phyloP scores from a whole-genome alignment of 2,329 filamentous ascomycete genomes.

The Aspergillus intermedius region DNA sequence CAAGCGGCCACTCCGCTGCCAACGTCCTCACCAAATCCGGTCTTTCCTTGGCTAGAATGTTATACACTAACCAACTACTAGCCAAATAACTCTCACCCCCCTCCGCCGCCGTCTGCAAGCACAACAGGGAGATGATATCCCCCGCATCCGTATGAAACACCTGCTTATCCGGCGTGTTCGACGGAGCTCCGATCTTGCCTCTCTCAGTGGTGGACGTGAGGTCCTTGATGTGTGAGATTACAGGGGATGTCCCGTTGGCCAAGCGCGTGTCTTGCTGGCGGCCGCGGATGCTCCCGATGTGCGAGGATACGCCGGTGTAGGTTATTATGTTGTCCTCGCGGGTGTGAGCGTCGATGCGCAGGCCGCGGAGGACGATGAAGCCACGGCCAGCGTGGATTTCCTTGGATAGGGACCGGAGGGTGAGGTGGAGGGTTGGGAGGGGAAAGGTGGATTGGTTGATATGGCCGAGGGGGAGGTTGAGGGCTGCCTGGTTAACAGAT shows the following conservation, averaged over 20 bases:
- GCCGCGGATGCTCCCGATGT: slow-evolving; percentile 35
- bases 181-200: slow-evolving; percentile 13
- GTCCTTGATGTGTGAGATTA: slow-evolving; percentile 59
- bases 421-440: slow-evolving; percentile 28
- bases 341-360: slow-evolving; percentile 31
- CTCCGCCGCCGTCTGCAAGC: slow-evolving; percentile 38
- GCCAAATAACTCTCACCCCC: slow-evolving; percentile 49
- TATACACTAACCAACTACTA: slow-evolving; percentile 48
- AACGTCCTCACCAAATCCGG: slow-evolving; percentile 49
- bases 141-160: slow-evolving; percentile 53
- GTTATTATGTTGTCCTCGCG: slow-evolving; percentile 32
- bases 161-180: slow-evolving; percentile 21
- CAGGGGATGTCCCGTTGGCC: slow-evolving; percentile 30
- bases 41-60: slow-evolving; percentile 45
- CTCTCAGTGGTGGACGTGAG: slow-evolving; percentile 28
- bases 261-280: slow-evolving; percentile 33
- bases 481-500: slow-evolving; percentile 12
- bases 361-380: slow-evolving; percentile 40
- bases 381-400: slow-evolving; percentile 38
- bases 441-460: slow-evolving; percentile 43
- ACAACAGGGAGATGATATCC: slow-evolving; percentile 47
- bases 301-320: slow-evolving; percentile 38
- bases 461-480: slow-evolving; percentile 17
- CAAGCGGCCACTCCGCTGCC: slow-evolving; percentile 42
- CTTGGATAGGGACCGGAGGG: slow-evolving; percentile 27